These are phyloP conservation scores for Lycium ferocissimum DNA, from an alignment of 257 asterid species.

Conservation along the genomic window DNA sequence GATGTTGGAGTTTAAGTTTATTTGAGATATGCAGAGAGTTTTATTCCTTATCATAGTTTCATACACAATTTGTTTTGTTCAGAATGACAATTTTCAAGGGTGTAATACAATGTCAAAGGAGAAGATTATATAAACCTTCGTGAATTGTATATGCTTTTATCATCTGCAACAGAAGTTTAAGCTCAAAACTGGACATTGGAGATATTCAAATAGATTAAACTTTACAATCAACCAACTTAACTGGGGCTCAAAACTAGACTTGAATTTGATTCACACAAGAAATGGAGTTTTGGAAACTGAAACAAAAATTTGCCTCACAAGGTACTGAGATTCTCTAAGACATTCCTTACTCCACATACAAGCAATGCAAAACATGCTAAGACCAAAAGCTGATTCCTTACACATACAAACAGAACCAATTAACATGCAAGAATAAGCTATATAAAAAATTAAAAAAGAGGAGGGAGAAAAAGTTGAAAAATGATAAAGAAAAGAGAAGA, in stretches of 20 bases:
- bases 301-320: not conserved
- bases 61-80: not conserved
- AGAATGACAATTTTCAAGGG: not conserved
- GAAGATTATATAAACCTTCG: not conserved
- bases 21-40: not conserved
- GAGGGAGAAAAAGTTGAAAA: conserved; percentile 19
- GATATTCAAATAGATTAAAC: not conserved
- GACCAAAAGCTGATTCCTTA: conserved; percentile 2
- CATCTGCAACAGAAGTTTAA: not conserved
- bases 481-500: conserved; percentile 17
- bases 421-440: not conserved
- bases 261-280: not conserved
- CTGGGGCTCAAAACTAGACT: not conserved
- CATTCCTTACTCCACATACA: conserved; percentile 18
- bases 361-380: not conserved
- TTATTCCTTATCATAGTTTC: not conserved
- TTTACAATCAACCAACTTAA: not conserved
- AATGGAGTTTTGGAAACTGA: not conserved
- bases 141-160: not conserved
- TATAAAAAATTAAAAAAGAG: not conserved
- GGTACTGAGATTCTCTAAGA: not conserved
- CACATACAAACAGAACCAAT: conserved; percentile 20
- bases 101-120: not conserved
- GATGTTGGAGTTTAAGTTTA: not conserved
- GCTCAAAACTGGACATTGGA: not conserved